phyloP scores from a whole-genome alignment of 1,139 yeast genomes.

The Wickerhamomyces sp. region DNA sequence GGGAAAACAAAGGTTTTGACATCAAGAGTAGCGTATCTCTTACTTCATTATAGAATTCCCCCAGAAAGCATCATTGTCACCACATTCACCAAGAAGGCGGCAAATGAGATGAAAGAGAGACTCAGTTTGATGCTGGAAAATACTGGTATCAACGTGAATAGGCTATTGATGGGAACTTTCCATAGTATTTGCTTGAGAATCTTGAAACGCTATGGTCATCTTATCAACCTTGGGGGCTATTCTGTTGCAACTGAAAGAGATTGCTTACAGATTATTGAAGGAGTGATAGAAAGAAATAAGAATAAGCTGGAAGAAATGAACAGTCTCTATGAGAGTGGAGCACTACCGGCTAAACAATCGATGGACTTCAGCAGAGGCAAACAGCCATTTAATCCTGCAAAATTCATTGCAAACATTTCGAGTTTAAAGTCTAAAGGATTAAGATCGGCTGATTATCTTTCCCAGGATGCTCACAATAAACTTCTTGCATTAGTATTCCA shows the following conservation, averaged over 20 bases:
- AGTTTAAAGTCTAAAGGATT: slow-evolving; percentile 46
- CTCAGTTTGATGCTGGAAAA: slow-evolving; percentile 37
- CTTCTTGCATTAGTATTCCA: slow-evolving; percentile 38
- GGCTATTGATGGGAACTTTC: slow-evolving; percentile 74
- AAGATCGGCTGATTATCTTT: slow-evolving; percentile 33
- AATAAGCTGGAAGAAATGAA: slow-evolving; percentile 28
- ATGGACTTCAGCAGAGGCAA: slow-evolving; percentile 2
- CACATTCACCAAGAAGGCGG: slow-evolving; percentile 89
- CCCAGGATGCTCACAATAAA: slow-evolving; percentile 24
- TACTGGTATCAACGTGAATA: slow-evolving; percentile 33
- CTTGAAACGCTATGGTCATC: slow-evolving; percentile 50
- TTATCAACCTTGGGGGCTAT: slow-evolving; percentile 44
- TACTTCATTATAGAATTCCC: slow-evolving; percentile 42
- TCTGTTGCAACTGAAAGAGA: slow-evolving; percentile 69
- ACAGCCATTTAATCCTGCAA: slow-evolving; percentile 23
- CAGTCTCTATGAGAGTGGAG: slow-evolving; percentile 16
- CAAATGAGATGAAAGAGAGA: slow-evolving; percentile 73
- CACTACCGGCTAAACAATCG: not conserved
- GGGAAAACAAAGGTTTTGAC: slow-evolving; percentile 77
- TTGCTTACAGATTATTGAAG: slow-evolving; percentile 42
- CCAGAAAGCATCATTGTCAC: slow-evolving; percentile 73
- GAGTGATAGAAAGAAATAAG: slow-evolving; percentile 34
- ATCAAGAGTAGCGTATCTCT: slow-evolving; percentile 68
- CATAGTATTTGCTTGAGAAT: slow-evolving; percentile 72
- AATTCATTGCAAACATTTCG: slow-evolving; percentile 43